Base-by-base conservation (phyloP, 116 monocot species). In the Trichopus zeylanicus region DNA sequence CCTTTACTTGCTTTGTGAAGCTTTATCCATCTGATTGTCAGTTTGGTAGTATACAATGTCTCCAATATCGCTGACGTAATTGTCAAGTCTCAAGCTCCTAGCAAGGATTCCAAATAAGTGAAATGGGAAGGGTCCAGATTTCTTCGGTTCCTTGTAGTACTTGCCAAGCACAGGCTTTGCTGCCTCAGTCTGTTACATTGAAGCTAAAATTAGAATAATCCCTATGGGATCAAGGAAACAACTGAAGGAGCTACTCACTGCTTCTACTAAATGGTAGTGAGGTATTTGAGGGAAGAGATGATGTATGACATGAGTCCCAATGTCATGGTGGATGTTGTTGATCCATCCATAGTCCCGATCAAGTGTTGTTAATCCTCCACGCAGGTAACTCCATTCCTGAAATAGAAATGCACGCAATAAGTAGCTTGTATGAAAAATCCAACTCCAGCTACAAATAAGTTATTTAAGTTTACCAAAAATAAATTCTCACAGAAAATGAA, bases 281-380 rank as follows among this genome's bases (percentile, higher is more conserved):
- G 92, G 92, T 68, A 92, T 92, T 34, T 92, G 92, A 12, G 87
- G 92, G 67, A 92, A 92, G 62, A 92, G 75, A 34, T 92, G 92
- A 59, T 92, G 92, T 23, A 92, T 84, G 20, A 92, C 92, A 83
- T 92, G 92, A 55, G 87, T 92, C n/a, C 87, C 87, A 49, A 92
- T 92, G 34, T 92, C 87, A 58, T 92, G 92, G 60, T 92, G 92
- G 58, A 92, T 73, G 80, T 78, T 81, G 70, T 92, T 92, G n/a
- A 92, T 75, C 92, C 77, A 84, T 49, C 92, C 92, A 53, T 83
- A 92, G 53, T 92, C 83, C 10, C 87, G 83, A 62, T 92, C 92
- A 20, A 92, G 58, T 32, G 92, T 92, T n/a, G 92, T 92, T 38
- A 92, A 55, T 4, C 83, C 83, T 57, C 92, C 92, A 27, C 92